These are phyloP conservation scores for Saturnispora sanitii DNA, from an alignment of 805 yeast species.

Conservation along the genomic window DNA sequence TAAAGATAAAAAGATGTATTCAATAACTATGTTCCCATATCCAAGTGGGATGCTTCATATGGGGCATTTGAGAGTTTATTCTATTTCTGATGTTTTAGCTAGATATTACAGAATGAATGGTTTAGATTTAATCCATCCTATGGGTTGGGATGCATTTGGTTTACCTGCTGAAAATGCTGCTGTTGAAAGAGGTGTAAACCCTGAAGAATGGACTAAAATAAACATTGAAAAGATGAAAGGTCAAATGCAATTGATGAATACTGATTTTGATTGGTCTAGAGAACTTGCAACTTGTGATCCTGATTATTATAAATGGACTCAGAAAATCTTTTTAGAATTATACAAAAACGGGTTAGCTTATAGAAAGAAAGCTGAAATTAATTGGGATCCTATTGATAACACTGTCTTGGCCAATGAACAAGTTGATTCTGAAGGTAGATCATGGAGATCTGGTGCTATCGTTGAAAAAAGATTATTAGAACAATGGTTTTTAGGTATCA, in stretches of 20 bases:
- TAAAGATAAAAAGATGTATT: slow-evolving; percentile 35
- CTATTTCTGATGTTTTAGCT: slow-evolving; percentile 77
- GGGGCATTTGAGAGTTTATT: slow-evolving; percentile 90
- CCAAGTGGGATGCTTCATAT: slow-evolving; percentile 90
- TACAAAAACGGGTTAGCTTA: slow-evolving; percentile 77
- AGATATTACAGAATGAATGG: slow-evolving; percentile 74
- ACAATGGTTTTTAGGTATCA: slow-evolving; percentile 93
- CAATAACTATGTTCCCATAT: slow-evolving; percentile 88
- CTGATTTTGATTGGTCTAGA: slow-evolving; percentile 88
- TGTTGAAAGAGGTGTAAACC: slow-evolving; percentile 69
- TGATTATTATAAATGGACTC: slow-evolving; percentile 89
- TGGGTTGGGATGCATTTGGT: slow-evolving; percentile 99
- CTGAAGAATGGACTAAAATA: slow-evolving; percentile 70
- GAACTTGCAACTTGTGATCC: slow-evolving; percentile 82
- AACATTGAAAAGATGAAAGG: slow-evolving; percentile 81
- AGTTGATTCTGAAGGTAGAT: slow-evolving; percentile 80
- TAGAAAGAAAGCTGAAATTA: slow-evolving; percentile 76
- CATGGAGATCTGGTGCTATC: slow-evolving; percentile 95
- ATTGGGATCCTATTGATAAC: slow-evolving; percentile 96
- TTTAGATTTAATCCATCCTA: slow-evolving; percentile 76
- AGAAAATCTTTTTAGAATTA: slow-evolving; percentile 66
- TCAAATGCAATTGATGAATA: slow-evolving; percentile 70
- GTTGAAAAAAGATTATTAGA: slow-evolving; percentile 75
- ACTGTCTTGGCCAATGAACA: slow-evolving; percentile 96
- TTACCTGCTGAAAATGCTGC: slow-evolving; percentile 98